Conservation (phyloP, 345 rosid genomes). For the Brassica cretica region DNA sequence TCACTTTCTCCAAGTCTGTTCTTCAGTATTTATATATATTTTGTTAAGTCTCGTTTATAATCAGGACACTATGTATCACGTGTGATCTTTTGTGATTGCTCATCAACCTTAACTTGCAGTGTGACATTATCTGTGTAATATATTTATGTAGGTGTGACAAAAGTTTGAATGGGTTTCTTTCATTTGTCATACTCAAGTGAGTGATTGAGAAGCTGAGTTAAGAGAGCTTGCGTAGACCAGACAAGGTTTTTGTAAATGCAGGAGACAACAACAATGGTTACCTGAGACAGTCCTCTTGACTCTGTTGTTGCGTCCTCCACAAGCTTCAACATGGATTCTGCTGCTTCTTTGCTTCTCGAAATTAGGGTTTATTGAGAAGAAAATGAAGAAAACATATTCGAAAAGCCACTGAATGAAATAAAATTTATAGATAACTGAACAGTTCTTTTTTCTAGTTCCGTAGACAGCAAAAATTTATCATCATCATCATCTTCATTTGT, state of each 20-base stretch:
- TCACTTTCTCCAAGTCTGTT: neutral
- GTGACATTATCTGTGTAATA: neutral
- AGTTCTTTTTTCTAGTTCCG: neutral
- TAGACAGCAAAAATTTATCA: conserved; percentile 18
- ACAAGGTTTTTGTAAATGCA: neutral
- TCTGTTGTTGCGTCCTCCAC: neutral
- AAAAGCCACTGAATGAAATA: neutral
- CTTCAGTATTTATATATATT: neutral
- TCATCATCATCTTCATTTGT: conserved; percentile 47
- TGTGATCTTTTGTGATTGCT: neutral
- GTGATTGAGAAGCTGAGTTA: neutral
- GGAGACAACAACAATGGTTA: neutral
- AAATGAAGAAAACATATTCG: neutral
- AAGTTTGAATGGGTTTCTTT: neutral
- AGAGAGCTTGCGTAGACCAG: neutral
- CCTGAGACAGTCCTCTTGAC: neutral
- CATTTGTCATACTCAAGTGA: neutral
- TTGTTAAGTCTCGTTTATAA: neutral
- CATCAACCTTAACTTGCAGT: neutral
- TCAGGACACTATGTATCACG: neutral
- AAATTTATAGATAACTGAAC: neutral
- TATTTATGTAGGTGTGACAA: neutral
- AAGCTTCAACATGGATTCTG: conserved; percentile 9
- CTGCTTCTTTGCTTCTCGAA: neutral
- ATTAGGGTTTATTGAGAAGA: neutral